Conservation (phyloP, 2,329 filamentous ascomycete species). For the Fusarium solani-melongenae region DNA sequence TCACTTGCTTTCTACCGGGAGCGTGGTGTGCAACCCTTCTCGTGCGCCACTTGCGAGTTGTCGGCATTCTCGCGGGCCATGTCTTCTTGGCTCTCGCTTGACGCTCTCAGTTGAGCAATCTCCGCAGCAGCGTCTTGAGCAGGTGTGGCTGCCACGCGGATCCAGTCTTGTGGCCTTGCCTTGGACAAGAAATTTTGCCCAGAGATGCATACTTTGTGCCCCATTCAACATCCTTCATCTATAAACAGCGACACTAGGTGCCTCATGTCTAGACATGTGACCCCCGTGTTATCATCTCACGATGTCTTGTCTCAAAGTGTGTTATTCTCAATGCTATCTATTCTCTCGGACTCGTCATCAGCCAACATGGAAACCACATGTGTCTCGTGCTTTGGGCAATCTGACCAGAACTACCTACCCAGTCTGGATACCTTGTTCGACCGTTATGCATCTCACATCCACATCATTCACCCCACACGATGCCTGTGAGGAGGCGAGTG, state of each 20-base stretch:
- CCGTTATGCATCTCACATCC: slow-evolving; percentile 7
- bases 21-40: slow-evolving; percentile 8
- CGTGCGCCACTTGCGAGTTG: slow-evolving; percentile 5
- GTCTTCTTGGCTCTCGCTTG: slow-evolving; percentile 10
- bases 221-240: slow-evolving; percentile 11
- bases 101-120: slow-evolving; percentile 2
- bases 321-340: slow-evolving; percentile 7
- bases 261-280: slow-evolving; percentile 4
- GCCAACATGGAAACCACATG: slow-evolving; percentile 4
- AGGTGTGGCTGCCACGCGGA: slow-evolving; percentile 1
- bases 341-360: slow-evolving; percentile 1
- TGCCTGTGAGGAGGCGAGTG: slow-evolving; percentile 17
- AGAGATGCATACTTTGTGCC: background rate
- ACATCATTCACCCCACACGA: slow-evolving; percentile 8
- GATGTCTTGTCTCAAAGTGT: slow-evolving; percentile 19
- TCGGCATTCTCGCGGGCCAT: slow-evolving; percentile 17
- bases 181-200: background rate
- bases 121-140: background rate
- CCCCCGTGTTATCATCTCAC: slow-evolving; percentile 19
- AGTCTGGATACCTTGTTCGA: background rate
- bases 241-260: slow-evolving; percentile 4
- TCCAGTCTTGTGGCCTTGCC: background rate
- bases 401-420: background rate
- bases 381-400: slow-evolving; percentile 4
- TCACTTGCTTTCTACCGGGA: background rate